Base-by-base conservation (phyloP, 1,284 basidiomycete species). In the Sanghuangporus sanghuang region DNA sequence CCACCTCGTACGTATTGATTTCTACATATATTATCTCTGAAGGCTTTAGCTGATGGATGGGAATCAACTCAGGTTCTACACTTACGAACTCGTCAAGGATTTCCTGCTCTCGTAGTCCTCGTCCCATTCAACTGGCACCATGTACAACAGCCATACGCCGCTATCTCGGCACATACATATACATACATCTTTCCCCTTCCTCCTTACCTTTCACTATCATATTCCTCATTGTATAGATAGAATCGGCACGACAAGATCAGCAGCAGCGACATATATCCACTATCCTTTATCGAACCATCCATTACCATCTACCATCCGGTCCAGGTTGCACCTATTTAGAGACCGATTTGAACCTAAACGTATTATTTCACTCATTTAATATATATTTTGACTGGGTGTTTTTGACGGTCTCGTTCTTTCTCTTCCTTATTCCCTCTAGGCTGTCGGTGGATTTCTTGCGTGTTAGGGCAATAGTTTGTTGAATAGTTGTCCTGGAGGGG, bases 1-100 rank as follows among this genome's bases (percentile, higher is more conserved):
- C 93, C 35, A 95, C 91, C 39, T 91, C 89, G 40, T 73, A 57
- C 62, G 71, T 66, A 8, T 18, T 32, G 1, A 7, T 36, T 14
- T 6, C 32, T 11, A 12, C 16, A 16, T n/a, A 16, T n/a, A 16
- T 6, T 18, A 14, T 54, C 16, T 27, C 9, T 8, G 12, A 12
- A 5, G 5, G 18, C 27, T 36, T 14, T n/a, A 49, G 23, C 27
- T 32, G 27, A 32, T 32, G 27, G 53, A n/a, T 42, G 38, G 44
- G 2, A 35, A 27, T 42, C 23, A 8, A 16, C 2, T 48, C n/a
- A 60, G 58, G 27, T 63, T 63, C 56, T 63, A 49, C 46, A 63
- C 62, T 3, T 63, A 63, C 57, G 62, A 63, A 23, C 44, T 63
- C 62, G 62, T 63, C 39, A 63, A 63, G 56, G 62, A 63, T 0